Percentiles rank a stretch among this genome's conserved stretches.
These are phyloP conservation scores for Cystobasidium onofrii DNA, from an alignment of 768 basidiomycete genomes.

Conservation along the genomic window DNA sequence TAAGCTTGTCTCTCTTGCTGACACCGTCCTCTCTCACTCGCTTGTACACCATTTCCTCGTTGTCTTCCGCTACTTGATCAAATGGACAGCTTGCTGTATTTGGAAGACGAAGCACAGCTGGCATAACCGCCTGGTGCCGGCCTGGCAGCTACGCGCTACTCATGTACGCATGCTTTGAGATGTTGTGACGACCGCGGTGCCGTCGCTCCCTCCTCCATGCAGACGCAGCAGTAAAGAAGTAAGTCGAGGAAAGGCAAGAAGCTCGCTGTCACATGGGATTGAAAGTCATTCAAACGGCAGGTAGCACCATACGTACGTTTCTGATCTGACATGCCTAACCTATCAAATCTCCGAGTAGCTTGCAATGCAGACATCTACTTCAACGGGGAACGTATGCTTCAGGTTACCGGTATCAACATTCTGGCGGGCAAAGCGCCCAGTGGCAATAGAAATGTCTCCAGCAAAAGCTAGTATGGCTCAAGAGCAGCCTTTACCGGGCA, in stretches of 20 bases:
- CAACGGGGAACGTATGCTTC: too few species aligned
- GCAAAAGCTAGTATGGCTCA: too few species aligned
- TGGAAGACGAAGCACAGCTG: background rate
- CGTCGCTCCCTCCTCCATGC: background rate
- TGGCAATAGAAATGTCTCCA: too few species aligned
- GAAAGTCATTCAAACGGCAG: background rate
- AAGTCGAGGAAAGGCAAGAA: background rate
- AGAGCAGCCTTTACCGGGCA: too few species aligned
- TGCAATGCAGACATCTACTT: too few species aligned
- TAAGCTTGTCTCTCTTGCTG: background rate
- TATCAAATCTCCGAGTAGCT: too few species aligned
- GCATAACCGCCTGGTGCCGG: background rate
- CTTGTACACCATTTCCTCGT: background rate
- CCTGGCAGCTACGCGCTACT: background rate
- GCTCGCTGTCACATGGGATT: background rate
- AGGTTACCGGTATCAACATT: too few species aligned
- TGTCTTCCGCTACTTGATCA: background rate
- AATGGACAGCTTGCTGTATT: background rate
- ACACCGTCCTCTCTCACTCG: background rate
- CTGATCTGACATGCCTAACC: too few species aligned
- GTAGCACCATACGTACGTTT: too few species aligned
- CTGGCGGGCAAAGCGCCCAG: too few species aligned
- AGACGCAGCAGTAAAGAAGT: background rate
- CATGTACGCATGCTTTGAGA: background rate
- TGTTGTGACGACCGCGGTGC: background rate